Conservation (phyloP, 805 yeast genomes). For the Lipomyces chichibuensis region DNA sequence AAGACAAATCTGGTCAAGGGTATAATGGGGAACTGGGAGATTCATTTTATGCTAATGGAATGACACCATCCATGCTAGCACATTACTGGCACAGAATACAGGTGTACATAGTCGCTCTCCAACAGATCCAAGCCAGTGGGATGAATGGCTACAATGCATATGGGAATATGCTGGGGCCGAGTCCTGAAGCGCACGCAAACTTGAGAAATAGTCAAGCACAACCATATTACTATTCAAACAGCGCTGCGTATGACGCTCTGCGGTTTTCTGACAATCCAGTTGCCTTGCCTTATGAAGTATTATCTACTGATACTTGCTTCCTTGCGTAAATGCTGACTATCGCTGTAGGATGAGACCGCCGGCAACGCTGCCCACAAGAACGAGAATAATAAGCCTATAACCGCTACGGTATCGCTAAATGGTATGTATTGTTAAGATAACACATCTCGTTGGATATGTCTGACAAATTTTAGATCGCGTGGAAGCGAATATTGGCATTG, state of each 20-base stretch:
- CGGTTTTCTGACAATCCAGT: neutral
- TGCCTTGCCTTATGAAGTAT: neutral
- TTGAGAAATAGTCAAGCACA: neutral
- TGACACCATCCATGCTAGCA: conserved; percentile 50
- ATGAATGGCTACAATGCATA: neutral
- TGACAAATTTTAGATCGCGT: neutral
- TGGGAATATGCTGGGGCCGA: neutral
- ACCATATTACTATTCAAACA: neutral
- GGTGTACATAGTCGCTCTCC: conserved; percentile 39
- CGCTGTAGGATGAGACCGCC: neutral
- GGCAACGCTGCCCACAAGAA: neutral
- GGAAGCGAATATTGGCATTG: neutral
- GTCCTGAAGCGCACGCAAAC: neutral
- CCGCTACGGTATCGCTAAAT: neutral
- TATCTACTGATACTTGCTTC: neutral
- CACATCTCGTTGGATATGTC: neutral
- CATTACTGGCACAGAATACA: conserved; percentile 51
- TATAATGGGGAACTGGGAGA: conserved; percentile 6
- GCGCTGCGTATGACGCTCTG: neutral
- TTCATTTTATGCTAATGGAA: conserved; percentile 38
- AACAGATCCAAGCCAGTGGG: conserved; percentile 11
- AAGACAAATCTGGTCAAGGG: conserved; percentile 1
- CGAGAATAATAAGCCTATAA: neutral
- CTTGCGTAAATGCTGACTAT: neutral
- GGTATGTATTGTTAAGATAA: neutral